phyloP scores from a whole-genome alignment of 495 filamentous ascomycete genomes.

The Chaetomium tenue region DNA sequence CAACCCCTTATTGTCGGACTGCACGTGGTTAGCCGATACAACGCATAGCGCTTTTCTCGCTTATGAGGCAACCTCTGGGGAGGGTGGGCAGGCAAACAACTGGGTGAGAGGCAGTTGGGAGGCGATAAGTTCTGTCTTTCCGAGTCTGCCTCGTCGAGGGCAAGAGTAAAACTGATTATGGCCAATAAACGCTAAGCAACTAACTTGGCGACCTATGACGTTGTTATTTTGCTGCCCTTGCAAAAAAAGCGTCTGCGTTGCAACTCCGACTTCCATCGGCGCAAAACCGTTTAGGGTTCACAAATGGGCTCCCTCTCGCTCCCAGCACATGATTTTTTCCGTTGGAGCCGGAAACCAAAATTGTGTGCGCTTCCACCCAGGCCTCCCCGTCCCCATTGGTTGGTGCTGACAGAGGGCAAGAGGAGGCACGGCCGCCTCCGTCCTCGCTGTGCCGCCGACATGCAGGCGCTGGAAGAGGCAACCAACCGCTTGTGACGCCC shows the following conservation, averaged over 20 bases:
- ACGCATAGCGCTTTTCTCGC: no score
- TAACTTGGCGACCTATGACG: no score
- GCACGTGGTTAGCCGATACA: no score
- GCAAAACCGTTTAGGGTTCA: slow-evolving; percentile 4
- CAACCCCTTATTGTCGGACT: no score
- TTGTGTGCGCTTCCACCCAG: neutral
- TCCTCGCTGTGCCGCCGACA: slow-evolving; percentile 8
- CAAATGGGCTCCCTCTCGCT: slow-evolving; percentile 7
- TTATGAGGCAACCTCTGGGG: no score
- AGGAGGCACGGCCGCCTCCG: neutral
- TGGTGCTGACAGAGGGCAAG: neutral
- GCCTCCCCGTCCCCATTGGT: neutral
- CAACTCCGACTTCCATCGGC: neutral
- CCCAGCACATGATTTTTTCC: neutral
- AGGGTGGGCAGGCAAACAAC: no score
- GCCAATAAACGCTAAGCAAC: no score
- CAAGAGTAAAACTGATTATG: no score
- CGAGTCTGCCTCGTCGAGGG: no score
- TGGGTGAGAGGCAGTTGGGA: no score
- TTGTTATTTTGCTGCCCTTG: no score
- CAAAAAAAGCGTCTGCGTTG: neutral
- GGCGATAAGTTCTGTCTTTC: no score
- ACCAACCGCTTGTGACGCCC: neutral
- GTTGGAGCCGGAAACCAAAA: neutral
- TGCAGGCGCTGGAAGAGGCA: neutral